Conservation (phyloP, 2,329 filamentous ascomycete species). For the Tolypocladium inflatum region DNA sequence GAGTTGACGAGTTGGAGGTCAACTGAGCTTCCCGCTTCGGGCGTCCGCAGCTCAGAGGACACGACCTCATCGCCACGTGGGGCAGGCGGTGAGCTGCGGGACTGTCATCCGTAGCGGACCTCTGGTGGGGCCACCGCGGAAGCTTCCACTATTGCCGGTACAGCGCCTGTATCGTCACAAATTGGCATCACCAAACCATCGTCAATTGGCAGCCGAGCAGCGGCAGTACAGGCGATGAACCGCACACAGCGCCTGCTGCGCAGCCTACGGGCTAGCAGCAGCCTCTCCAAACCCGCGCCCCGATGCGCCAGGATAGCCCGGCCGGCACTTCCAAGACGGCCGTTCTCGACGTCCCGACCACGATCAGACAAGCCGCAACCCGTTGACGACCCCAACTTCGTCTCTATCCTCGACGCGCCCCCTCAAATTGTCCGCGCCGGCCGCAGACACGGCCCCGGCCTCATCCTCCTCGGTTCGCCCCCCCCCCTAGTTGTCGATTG, state of each 20-base stretch:
- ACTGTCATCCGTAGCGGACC: neutral
- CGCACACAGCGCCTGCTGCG: conserved; percentile 14
- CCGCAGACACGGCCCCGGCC: conserved; percentile 64
- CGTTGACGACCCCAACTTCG: conserved; percentile 69
- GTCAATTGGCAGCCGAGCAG: neutral
- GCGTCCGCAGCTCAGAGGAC: neutral
- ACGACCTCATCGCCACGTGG: neutral
- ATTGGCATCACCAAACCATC: neutral
- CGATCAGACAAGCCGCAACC: conserved; percentile 30
- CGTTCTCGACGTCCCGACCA: conserved; percentile 8
- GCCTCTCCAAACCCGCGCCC: neutral
- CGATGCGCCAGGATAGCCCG: conserved; percentile 2
- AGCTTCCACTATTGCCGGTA: neutral
- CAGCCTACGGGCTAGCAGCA: conserved; percentile 10
- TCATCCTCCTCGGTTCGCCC: conserved; percentile 61
- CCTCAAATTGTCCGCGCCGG: conserved; percentile 69
- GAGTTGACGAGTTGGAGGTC: too few relatives aligned
- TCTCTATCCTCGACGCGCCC: conserved; percentile 80
- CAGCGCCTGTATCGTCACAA: neutral
- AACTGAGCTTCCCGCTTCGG: neutral
- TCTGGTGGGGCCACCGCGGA: neutral
- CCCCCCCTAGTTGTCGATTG: neutral
- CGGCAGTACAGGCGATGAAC: conserved; percentile 14
- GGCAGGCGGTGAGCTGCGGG: conserved; percentile 9
- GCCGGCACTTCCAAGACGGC: conserved; percentile 3